A percentile compares a stretch with the other conserved stretches of the same genome.
These are phyloP conservation scores for Lasiosphaeria miniovina DNA, from an alignment of 495 filamentous ascomycete genomes.

Conservation along the genomic window DNA sequence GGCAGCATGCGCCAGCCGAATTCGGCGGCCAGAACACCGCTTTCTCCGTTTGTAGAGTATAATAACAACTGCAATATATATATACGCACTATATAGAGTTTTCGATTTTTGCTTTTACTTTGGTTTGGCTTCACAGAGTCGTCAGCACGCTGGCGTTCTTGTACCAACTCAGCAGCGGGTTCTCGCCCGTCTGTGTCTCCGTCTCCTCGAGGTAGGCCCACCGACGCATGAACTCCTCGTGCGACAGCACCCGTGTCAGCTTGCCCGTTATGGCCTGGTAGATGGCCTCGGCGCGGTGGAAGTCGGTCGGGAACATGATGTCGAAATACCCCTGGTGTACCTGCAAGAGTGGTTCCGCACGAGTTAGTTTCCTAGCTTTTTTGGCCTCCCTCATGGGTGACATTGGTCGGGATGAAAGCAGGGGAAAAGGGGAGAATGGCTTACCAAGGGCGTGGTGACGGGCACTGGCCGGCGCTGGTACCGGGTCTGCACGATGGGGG, in stretches of 20 bases:
- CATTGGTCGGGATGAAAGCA: background rate
- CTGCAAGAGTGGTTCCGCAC: conserved; percentile 36
- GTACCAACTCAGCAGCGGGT: conserved; percentile 90
- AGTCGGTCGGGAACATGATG: conserved; percentile 97
- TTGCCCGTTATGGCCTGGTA: conserved; percentile 91
- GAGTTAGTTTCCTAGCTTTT: too few relatives aligned
- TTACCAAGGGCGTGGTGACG: conserved; percentile 85
- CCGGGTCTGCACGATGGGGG: conserved; percentile 92
- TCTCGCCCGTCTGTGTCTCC: conserved; percentile 83
- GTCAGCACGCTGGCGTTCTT: conserved; percentile 88
- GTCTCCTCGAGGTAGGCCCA: conserved; percentile 93
- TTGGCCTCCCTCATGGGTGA: too few relatives aligned
- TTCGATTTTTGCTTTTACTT: conserved; percentile 15
- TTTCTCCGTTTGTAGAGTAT: too few relatives aligned
- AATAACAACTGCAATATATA: too few relatives aligned
- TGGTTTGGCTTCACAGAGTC: conserved; percentile 50
- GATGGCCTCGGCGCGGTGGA: conserved; percentile 78
- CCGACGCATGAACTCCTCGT: conserved; percentile 83
- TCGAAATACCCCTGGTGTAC: conserved; percentile 98
- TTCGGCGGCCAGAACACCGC: too few relatives aligned
- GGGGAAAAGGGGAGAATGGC: conserved; percentile 27
- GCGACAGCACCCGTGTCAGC: conserved; percentile 74
- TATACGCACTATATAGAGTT: conserved; percentile 2
- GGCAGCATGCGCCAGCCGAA: too few relatives aligned
- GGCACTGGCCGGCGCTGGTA: conserved; percentile 82